Percentiles rank a stretch among this genome's conserved stretches.
phyloP scores from a whole-genome alignment of 306 rosid genomes.

The Acacia confusa region DNA sequence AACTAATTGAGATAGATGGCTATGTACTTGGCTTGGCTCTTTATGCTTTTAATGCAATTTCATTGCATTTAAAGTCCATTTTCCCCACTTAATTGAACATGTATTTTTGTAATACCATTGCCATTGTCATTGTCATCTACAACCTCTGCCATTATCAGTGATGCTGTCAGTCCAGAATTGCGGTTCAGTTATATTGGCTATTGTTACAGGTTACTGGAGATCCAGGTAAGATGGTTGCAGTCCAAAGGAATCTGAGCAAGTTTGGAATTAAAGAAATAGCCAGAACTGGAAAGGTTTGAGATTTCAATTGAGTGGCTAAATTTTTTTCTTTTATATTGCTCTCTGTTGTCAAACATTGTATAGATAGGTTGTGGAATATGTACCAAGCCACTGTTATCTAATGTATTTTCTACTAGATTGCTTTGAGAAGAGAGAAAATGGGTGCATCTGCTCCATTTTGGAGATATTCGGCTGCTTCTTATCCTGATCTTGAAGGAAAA shows the following conservation, averaged over 20 bases:
- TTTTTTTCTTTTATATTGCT: conserved; percentile 20
- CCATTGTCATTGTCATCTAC: conserved; percentile 9
- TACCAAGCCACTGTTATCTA: conserved; percentile 13
- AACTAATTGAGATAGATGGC: conserved; percentile 12
- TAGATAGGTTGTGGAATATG: conserved; percentile 27
- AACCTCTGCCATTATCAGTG: conserved; percentile 22
- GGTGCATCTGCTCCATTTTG: conserved; percentile 94
- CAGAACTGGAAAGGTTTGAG: conserved; percentile 82
- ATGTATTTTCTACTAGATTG: conserved; percentile 53
- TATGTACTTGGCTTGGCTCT: background rate
- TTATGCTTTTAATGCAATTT: background rate
- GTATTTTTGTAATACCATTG: background rate
- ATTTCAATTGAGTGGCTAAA: conserved; percentile 24
- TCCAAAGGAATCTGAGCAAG: conserved; percentile 66
- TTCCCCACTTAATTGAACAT: background rate
- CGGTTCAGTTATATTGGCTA: conserved; percentile 19
- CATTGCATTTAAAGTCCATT: conserved; percentile 22
- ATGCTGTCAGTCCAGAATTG: conserved; percentile 5
- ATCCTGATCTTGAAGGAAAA: conserved; percentile 75
- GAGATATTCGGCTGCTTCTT: conserved; percentile 88
- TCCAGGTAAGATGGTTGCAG: conserved; percentile 85
- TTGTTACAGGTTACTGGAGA: conserved; percentile 78
- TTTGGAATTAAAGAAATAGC: conserved; percentile 87
- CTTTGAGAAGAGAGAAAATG: conserved; percentile 84
- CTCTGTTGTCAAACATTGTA: background rate